Evolutionary conservation across 176 grass and related monocot species (phyloP).

Genomic region (Aegilops longissima): DNA sequence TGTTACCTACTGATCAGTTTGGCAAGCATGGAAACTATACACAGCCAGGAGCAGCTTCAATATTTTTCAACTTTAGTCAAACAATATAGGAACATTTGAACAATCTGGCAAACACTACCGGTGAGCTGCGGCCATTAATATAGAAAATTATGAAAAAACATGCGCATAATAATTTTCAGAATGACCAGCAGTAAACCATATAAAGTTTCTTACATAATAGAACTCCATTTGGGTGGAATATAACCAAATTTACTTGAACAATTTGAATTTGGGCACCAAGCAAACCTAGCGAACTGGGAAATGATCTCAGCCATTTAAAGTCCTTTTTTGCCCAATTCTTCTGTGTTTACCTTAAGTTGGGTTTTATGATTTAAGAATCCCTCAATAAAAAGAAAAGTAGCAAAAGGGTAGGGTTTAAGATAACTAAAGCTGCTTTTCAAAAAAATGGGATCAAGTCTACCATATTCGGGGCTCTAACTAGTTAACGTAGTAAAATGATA

Average conservation of each 20-base stretch:
- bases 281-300: conserved; percentile 6
- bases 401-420: neutral
- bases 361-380: conserved; percentile 1
- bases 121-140: neutral
- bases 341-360: neutral
- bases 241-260: conserved; percentile 22
- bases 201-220: neutral
- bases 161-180: neutral
- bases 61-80: neutral
- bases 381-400: conserved; percentile 3
- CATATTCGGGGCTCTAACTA: neutral
- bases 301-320: neutral
- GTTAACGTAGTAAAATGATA: conserved; percentile 34
- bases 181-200: neutral
- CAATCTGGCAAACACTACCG: neutral
- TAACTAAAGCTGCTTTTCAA: conserved; percentile 6
- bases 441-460: conserved; percentile 5
- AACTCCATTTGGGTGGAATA: neutral
- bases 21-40: neutral
- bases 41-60: neutral
- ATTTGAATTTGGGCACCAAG: neutral
- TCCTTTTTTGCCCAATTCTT: neutral
- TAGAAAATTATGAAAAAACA: neutral
- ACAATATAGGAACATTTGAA: neutral
- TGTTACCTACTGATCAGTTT: conserved; percentile 1